phyloP scores from a whole-genome alignment of 2,329 filamentous ascomycete species.

The Emmonsiellopsis sp. region DNA sequence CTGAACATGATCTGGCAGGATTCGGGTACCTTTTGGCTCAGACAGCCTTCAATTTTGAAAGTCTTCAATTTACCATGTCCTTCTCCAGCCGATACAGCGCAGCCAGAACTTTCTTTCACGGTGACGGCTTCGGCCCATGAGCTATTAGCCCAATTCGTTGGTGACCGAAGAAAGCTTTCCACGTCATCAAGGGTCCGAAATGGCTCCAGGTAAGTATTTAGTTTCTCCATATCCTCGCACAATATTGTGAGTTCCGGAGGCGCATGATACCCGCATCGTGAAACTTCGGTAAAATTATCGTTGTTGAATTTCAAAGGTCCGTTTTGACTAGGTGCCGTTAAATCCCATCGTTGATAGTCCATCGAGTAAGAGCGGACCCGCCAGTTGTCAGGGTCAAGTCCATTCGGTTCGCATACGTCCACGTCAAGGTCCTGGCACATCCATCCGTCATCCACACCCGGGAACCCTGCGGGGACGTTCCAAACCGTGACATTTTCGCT shows the following conservation, averaged over 20 bases:
- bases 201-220: background rate
- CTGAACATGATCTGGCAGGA: conserved; percentile 14
- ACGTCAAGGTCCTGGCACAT: background rate
- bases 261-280: background rate
- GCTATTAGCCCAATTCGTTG: background rate
- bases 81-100: background rate
- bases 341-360: background rate
- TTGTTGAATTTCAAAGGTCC: background rate
- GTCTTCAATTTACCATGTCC: background rate
- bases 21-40: conserved; percentile 11
- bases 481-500: background rate
- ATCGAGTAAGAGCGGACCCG: background rate
- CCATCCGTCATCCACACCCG: background rate
- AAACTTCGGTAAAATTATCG: background rate
- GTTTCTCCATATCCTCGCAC: background rate
- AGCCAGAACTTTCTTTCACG: background rate
- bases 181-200: background rate
- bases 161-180: background rate
- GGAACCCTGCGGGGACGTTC: background rate
- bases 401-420: no score
- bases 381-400: conserved; percentile 1
- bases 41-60: background rate
- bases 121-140: background rate
- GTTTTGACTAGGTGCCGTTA: background rate
- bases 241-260: background rate